Conservation (phyloP, 2,329 filamentous ascomycete species). For the Epichloe brachyelytri region DNA sequence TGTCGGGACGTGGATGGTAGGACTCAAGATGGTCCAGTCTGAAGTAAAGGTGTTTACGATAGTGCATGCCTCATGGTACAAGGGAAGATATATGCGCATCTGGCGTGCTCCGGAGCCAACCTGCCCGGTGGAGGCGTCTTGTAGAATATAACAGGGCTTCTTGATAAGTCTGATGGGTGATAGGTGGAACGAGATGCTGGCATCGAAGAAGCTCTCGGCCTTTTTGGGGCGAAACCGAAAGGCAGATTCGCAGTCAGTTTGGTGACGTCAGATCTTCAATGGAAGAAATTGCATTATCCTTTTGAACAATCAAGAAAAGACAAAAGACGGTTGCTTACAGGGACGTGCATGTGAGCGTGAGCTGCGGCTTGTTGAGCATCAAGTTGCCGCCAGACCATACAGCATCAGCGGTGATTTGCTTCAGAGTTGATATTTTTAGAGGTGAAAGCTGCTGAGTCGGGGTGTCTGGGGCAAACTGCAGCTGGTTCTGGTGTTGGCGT, state of each 20-base stretch:
- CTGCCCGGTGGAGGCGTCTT: background rate
- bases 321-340: slow-evolving; percentile 1
- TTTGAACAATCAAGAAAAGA: background rate
- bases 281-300: background rate
- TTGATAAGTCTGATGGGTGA: slow-evolving; percentile 5
- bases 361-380: background rate
- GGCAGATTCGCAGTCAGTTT: background rate
- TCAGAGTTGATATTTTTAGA: background rate
- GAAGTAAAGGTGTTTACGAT: background rate
- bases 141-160: slow-evolving; percentile 1
- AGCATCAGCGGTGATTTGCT: background rate
- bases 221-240: background rate
- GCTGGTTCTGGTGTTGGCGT: background rate
- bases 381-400: background rate
- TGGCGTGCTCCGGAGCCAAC: background rate
- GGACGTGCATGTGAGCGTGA: background rate
- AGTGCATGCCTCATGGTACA: slow-evolving; percentile 3
- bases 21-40: slow-evolving; percentile 2
- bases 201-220: background rate
- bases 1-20: background rate
- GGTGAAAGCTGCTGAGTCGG: background rate
- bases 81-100: slow-evolving; percentile 1
- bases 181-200: background rate
- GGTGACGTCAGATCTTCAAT: background rate
- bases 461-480: background rate